A percentile compares a stretch with the other conserved stretches of the same genome.
Conservation (phyloP, 2,329 filamentous ascomycete species). For the Colletotrichum sp. region DNA sequence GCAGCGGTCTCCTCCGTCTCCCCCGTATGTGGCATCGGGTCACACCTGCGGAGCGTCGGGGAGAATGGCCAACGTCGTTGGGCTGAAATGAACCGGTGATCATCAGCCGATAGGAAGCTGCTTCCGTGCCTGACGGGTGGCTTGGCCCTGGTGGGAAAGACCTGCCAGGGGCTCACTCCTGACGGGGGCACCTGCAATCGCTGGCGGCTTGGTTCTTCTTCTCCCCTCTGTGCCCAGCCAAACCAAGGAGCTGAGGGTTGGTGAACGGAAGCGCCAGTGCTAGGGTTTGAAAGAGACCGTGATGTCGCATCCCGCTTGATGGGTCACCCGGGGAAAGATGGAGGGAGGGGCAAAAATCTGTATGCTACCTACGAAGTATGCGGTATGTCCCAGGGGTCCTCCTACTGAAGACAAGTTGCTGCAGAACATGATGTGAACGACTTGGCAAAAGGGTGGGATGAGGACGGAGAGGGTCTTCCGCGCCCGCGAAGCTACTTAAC, state of each 20-base stretch:
- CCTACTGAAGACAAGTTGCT: neutral
- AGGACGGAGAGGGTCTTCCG: neutral
- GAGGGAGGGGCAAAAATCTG: neutral
- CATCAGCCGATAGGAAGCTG: constrained; percentile 2
- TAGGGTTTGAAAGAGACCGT: neutral
- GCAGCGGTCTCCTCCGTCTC: neutral
- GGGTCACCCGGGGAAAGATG: constrained; percentile 6
- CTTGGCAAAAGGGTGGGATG: neutral
- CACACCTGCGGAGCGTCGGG: neutral
- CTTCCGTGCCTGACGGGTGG: constrained; percentile 8
- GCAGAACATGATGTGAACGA: neutral
- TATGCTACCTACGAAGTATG: neutral
- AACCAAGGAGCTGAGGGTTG: neutral
- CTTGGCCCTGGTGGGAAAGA: neutral
- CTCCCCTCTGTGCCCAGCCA: neutral
- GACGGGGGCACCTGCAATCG: neutral
- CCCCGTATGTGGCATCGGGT: neutral
- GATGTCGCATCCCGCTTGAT: constrained; percentile 13
- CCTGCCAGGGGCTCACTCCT: neutral
- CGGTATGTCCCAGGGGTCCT: neutral
- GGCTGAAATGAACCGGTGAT: constrained; percentile 17
- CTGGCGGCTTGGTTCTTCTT: neutral
- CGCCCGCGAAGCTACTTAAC: neutral
- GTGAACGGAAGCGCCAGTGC: neutral
- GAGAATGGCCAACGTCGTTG: neutral